Conservation (phyloP, 768 basidiomycete genomes). For the Coprinopsis strossmayeri region DNA sequence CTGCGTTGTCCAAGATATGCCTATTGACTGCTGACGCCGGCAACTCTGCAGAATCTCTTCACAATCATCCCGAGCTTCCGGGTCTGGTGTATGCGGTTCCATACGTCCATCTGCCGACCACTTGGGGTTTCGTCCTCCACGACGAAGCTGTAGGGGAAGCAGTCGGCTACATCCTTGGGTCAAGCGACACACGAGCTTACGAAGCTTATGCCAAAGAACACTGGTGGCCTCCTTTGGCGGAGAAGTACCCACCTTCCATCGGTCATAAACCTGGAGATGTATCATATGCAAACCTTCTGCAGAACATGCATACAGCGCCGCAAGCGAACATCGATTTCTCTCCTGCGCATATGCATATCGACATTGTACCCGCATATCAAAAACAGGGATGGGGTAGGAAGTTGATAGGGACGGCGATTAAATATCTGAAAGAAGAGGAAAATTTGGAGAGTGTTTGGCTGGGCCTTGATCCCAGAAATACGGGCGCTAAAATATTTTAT, state of each 20-base stretch:
- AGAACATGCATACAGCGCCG: conserved; percentile 36
- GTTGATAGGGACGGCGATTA: conserved; percentile 49
- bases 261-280: conserved; percentile 37
- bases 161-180: conserved; percentile 69
- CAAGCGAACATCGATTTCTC: conserved; percentile 57
- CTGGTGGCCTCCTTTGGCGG: conserved; percentile 64
- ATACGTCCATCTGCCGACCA: conserved; percentile 60
- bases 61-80: conserved; percentile 57
- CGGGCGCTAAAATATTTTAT: conserved; percentile 56
- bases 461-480: conserved; percentile 61
- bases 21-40: conserved; percentile 71
- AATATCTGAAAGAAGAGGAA: conserved; percentile 39
- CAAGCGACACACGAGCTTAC: conserved; percentile 60
- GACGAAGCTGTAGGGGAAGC: conserved; percentile 40
- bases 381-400: conserved; percentile 65
- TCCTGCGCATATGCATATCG: conserved; percentile 70
- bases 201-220: conserved; percentile 45
- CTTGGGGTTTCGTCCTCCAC: conserved; percentile 72
- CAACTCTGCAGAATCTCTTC: conserved; percentile 52
- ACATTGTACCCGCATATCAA: conserved; percentile 63
- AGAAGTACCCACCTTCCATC: conserved; percentile 40
- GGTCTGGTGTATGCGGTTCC: conserved; percentile 73
- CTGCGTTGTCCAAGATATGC: conserved; percentile 63
- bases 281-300: conserved; percentile 33
- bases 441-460: conserved; percentile 56